A percentile compares a stretch with the other conserved stretches of the same genome.
Conservation (phyloP, 768 basidiomycete genomes). For the Tylopilus rubrobrunneus region DNA sequence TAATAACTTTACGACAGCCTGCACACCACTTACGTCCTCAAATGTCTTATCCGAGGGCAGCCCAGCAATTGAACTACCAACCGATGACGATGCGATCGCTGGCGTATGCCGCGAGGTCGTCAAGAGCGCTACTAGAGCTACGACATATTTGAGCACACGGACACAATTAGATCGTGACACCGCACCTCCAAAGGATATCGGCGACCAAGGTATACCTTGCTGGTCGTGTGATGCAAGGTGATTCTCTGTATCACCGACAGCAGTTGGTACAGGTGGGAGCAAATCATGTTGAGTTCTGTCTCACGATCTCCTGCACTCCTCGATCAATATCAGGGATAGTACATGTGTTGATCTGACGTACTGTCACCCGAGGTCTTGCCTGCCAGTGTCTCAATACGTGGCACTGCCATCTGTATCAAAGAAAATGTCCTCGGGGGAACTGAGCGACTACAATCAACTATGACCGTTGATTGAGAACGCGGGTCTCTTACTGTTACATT, state of each 20-base stretch:
- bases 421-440: conserved; percentile 64
- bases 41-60: conserved; percentile 35
- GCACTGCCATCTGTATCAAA: conserved; percentile 56
- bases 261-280: conserved; percentile 52
- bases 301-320: conserved; percentile 37
- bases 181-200: conserved; percentile 63
- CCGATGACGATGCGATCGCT: conserved; percentile 18
- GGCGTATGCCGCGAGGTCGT: conserved; percentile 64
- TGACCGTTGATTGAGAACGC: background rate
- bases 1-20: conserved; percentile 79
- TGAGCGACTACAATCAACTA: conserved; percentile 30
- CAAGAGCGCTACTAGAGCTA: conserved; percentile 72
- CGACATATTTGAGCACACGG: conserved; percentile 5
- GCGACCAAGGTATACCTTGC: conserved; percentile 68
- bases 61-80: background rate
- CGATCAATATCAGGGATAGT: conserved; percentile 2
- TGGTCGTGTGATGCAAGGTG: conserved; percentile 60
- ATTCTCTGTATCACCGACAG: conserved; percentile 78
- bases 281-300: conserved; percentile 45
- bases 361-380: conserved; percentile 45
- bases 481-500: conserved; percentile 67
- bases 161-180: background rate
- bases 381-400: conserved; percentile 47
- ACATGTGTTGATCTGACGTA: conserved; percentile 16
- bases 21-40: conserved; percentile 73